phyloP scores from a whole-genome alignment of 2,329 filamentous ascomycete species.

The Trichoderma sp. region DNA sequence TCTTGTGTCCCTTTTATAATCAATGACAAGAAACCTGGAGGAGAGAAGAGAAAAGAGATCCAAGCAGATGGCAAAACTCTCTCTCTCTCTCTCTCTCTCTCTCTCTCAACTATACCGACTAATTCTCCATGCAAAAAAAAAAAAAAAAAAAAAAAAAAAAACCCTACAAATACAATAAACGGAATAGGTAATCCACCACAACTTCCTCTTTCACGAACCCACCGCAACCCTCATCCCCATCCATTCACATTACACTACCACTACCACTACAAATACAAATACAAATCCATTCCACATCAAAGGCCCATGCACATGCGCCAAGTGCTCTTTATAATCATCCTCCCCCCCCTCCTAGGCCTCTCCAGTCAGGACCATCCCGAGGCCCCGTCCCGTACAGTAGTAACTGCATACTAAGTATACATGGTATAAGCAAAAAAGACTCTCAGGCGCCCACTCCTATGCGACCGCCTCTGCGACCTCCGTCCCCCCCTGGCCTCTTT shows the following conservation, averaged over 20 bases:
- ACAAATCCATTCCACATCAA: background rate
- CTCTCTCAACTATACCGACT: too few relatives aligned
- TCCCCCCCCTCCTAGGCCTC: background rate
- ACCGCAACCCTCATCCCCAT: background rate
- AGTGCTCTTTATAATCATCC: background rate
- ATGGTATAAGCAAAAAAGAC: background rate
- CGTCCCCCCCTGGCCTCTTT: conserved; percentile 2
- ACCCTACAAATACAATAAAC: background rate
- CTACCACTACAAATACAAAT: too few relatives aligned
- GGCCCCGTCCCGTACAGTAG: too few relatives aligned
- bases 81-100: background rate
- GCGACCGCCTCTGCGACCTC: conserved; percentile 13
- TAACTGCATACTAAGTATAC: too few relatives aligned
- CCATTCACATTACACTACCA: background rate
- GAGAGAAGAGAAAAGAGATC: background rate
- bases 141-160: too few relatives aligned
- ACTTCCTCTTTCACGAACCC: background rate
- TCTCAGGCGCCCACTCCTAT: conserved; percentile 1
- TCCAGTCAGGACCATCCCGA: background rate
- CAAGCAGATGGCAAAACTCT: background rate
- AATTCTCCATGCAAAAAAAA: too few relatives aligned
- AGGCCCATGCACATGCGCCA: background rate
- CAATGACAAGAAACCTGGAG: background rate
- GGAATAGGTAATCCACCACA: too few relatives aligned
- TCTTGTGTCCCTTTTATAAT: background rate